A percentile compares a stretch with the other conserved stretches of the same genome.
Evolutionary conservation across 2,329 filamentous ascomycete genomes (phyloP).

Genomic region (Sporothrix inflata): DNA sequence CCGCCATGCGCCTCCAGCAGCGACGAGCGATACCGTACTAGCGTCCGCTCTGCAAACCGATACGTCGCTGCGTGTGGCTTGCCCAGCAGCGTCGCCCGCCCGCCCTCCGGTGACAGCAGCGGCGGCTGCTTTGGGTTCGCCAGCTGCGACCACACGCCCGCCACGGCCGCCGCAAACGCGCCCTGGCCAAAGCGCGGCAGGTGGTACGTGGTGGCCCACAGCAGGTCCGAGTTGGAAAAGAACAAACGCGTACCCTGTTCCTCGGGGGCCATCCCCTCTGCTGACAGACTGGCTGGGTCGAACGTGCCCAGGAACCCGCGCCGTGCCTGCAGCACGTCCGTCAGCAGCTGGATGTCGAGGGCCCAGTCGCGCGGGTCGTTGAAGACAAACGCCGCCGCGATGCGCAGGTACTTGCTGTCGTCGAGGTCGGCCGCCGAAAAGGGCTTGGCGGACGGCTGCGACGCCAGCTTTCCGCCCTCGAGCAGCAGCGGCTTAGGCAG

Average conservation of each 20-base stretch:
- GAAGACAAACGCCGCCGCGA: slow-evolving; percentile 91
- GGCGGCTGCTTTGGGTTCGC: slow-evolving; percentile 68
- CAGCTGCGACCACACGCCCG: slow-evolving; percentile 75
- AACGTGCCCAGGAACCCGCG: slow-evolving; percentile 81
- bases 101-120: slow-evolving; percentile 43
- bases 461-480: slow-evolving; percentile 43
- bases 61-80: slow-evolving; percentile 83
- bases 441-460: neutral
- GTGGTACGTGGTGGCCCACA: slow-evolving; percentile 85
- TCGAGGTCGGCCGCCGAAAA: slow-evolving; percentile 26
- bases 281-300: slow-evolving; percentile 49
- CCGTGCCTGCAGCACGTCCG: slow-evolving; percentile 79
- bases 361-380: slow-evolving; percentile 98
- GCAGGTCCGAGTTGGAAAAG: slow-evolving; percentile 87
- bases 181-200: slow-evolving; percentile 89
- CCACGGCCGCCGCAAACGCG: slow-evolving; percentile 80
- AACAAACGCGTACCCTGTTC: slow-evolving; percentile 80
- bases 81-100: slow-evolving; percentile 69
- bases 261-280: slow-evolving; percentile 60
- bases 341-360: slow-evolving; percentile 80
- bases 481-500: slow-evolving; percentile 55
- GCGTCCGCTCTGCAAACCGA: slow-evolving; percentile 76
- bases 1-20: slow-evolving; percentile 44
- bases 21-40: slow-evolving; percentile 62
- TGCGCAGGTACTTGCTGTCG: slow-evolving; percentile 58